Base-by-base conservation (phyloP, 495 filamentous ascomycete genomes). In the Penicillium fimorum region DNA sequence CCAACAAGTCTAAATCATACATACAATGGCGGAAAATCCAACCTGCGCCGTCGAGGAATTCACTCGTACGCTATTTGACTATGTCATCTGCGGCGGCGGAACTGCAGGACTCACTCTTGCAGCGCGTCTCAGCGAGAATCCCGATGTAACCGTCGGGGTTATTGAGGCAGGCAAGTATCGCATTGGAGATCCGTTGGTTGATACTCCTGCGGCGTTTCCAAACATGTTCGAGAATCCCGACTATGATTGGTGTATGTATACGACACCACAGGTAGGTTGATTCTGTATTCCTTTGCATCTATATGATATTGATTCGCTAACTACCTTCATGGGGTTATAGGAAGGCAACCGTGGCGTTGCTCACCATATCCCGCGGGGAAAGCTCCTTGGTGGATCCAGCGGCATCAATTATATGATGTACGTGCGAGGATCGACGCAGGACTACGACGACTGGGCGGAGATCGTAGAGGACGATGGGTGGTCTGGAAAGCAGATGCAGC, bases 201-300 rank as follows among this genome's bases (percentile, higher is more conserved):
- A 73, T 25, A 72, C 68, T 0, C 82, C 81, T 0, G 79, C 74
- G 10, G 63, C 74, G 1, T 74, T 79, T 27, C 59, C 65, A 1
- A 74, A 66, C 8, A 67, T 76, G 32, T 74, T 78, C 49, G 77
- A 74, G 35, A 75, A 82, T 45, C 68, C 76, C 0, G 74, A 81
- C 22, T 83, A 80, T 60, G 83, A 84, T 57, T 87, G 83, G 84
- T 77, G 77, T 33, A 72, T 82, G 51, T 70, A 67, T 18, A 80
- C 81, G 1, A 65, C 70, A 9, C 82, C 82, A 5, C 82, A 86
- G 70, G 76, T 81, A 41, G 5, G 5, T 6, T n/a, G n/a, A 38
- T 17, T 38, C 35, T 12, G 6, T 27, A 27, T 27, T 27, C 25
- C 1, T 9, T 7, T 38, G 1, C 15, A 38, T 38, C 5, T n/a